These are phyloP conservation scores for Eragrostis nindensis DNA, from an alignment of 176 grass and related monocot species.

Conservation along the genomic window DNA sequence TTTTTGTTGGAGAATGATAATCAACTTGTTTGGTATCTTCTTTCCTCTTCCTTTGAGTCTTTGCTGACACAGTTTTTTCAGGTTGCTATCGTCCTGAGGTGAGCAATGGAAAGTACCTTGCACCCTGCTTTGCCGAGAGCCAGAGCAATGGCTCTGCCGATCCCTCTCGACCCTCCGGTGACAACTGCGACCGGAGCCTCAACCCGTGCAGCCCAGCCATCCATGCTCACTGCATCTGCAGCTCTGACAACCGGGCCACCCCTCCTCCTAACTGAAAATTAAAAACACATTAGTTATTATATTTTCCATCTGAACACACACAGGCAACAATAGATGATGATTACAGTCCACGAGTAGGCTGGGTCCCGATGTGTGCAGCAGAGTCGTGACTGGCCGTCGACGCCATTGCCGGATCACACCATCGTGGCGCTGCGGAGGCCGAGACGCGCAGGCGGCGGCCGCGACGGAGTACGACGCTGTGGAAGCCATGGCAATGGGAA, in stretches of 20 bases:
- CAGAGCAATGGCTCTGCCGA: slow-evolving; percentile 77
- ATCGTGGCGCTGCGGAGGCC: not conserved
- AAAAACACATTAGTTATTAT: not conserved
- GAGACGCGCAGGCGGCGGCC: not conserved
- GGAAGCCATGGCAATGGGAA: slow-evolving; percentile 23
- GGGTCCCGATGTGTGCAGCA: slow-evolving; percentile 23
- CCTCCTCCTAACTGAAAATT: not conserved
- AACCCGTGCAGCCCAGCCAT: slow-evolving; percentile 14
- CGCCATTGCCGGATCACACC: not conserved
- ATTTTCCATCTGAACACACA: too few relatives aligned
- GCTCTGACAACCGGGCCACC: not conserved
- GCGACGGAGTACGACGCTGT: not conserved
- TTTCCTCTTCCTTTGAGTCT: too few relatives aligned
- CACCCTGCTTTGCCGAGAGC: slow-evolving; percentile 81
- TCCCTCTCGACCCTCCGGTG: slow-evolving; percentile 81
- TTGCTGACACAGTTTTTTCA: not conserved
- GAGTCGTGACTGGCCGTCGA: not conserved
- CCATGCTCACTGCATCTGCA: slow-evolving; percentile 7
- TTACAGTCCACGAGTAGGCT: not conserved
- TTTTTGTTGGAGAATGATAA: too few relatives aligned
- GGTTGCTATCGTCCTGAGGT: too few relatives aligned
- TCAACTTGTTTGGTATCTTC: too few relatives aligned
- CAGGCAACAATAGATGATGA: not conserved
- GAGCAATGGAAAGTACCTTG: too few relatives aligned
- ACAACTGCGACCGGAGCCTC: slow-evolving; percentile 47